These are phyloP conservation scores for Didymosphaeria variabile DNA, from an alignment of 2,329 filamentous ascomycete genomes.

Conservation along the genomic window DNA sequence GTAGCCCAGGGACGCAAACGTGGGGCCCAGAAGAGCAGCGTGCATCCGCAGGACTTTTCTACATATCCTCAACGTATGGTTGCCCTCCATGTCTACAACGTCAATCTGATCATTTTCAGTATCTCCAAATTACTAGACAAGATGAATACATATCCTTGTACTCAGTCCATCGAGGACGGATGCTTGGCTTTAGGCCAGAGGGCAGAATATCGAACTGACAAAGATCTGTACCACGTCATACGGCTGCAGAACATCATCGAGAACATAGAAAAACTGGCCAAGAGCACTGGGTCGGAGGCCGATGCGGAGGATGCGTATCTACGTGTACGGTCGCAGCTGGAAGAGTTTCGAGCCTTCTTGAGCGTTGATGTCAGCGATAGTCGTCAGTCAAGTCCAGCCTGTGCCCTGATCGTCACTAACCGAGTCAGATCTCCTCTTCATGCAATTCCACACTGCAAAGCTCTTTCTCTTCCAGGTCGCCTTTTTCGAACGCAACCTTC, in stretches of 20 bases:
- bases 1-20: constrained; percentile 22
- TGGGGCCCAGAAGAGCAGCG: constrained; percentile 55
- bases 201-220: constrained; percentile 46
- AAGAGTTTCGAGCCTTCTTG: constrained; percentile 42
- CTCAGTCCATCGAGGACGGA: constrained; percentile 49
- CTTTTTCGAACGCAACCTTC: constrained; percentile 44
- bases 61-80: constrained; percentile 53
- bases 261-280: constrained; percentile 43
- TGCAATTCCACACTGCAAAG: constrained; percentile 52
- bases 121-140: constrained; percentile 51
- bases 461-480: constrained; percentile 53
- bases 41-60: constrained; percentile 56
- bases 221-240: constrained; percentile 48
- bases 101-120: constrained; percentile 33
- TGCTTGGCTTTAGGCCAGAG: constrained; percentile 45
- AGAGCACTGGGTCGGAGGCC: constrained; percentile 26
- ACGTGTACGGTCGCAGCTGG: constrained; percentile 43
- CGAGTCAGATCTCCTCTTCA: constrained; percentile 46
- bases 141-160: constrained; percentile 47
- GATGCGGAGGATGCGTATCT: constrained; percentile 43
- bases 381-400: constrained; percentile 32
- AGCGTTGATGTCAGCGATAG: constrained; percentile 39
- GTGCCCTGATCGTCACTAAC: constrained; percentile 13
- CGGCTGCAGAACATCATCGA: constrained; percentile 52
- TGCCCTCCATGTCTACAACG: not conserved